Conservation (phyloP, 257 asterid genomes). For the Plantago elongata region DNA sequence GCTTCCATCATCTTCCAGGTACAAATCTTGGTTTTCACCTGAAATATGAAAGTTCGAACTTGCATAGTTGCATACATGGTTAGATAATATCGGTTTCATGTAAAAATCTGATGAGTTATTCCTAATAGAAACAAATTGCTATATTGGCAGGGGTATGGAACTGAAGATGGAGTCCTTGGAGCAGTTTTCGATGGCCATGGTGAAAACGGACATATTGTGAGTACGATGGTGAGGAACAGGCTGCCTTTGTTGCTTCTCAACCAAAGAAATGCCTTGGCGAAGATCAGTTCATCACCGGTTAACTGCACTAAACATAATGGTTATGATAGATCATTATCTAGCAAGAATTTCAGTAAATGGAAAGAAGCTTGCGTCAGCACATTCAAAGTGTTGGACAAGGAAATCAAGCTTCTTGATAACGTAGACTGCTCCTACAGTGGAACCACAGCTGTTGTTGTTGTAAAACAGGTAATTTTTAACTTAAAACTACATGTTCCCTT, state of each 20-base stretch:
- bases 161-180: conserved; percentile 52
- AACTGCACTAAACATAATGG: conserved; percentile 16
- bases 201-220: conserved; percentile 54
- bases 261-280: conserved; percentile 38
- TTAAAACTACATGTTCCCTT: not conserved
- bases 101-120: not conserved
- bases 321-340: conserved; percentile 13
- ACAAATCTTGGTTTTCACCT: not conserved
- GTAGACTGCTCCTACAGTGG: conserved; percentile 74
- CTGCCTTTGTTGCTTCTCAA: conserved; percentile 56
- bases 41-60: not conserved
- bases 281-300: conserved; percentile 15
- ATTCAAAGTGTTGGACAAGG: conserved; percentile 63
- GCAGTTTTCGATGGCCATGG: conserved; percentile 96
- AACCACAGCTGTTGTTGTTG: conserved; percentile 54
- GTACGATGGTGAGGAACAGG: conserved; percentile 63
- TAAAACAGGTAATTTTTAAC: conserved; percentile 51
- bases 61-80: not conserved
- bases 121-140: not conserved
- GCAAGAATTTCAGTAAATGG: conserved; percentile 48
- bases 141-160: conserved; percentile 57
- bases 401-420: conserved; percentile 42
- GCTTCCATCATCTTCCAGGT: conserved; percentile 70
- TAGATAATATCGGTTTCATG: not conserved
- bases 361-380: conserved; percentile 57